Conservation (phyloP, 441 rosid genomes). For the Melastoma candidum region DNA sequence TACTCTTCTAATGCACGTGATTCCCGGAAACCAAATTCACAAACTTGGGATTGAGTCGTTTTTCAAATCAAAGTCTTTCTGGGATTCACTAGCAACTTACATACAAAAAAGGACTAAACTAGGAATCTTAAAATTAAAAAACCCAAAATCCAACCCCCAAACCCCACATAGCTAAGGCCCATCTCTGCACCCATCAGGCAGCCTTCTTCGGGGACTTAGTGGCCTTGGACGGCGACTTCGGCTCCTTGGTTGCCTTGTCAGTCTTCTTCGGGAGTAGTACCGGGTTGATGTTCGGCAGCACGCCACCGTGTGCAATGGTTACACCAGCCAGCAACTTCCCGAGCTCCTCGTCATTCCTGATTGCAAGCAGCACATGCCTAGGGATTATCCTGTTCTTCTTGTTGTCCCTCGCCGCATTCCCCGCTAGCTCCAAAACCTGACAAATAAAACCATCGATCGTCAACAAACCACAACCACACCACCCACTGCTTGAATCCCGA, state of each 20-base stretch:
- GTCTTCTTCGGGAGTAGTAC: conserved; percentile 13
- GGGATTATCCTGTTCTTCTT: conserved; percentile 14
- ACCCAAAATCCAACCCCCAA: too few relatives aligned
- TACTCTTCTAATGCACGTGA: too few relatives aligned
- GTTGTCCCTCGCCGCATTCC: conserved; percentile 14
- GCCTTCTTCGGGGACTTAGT: conserved; percentile 14
- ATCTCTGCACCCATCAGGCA: too few relatives aligned
- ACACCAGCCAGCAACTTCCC: conserved; percentile 9
- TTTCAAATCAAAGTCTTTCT: too few relatives aligned
- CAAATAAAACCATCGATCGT: not conserved
- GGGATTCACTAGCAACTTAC: too few relatives aligned
- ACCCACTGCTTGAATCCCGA: too few relatives aligned
- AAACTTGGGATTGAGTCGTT: too few relatives aligned
- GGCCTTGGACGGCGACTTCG: conserved; percentile 11
- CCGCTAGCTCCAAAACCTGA: conserved; percentile 13
- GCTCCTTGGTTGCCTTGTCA: conserved; percentile 8
- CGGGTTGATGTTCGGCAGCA: conserved; percentile 13
- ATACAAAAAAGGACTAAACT: too few relatives aligned
- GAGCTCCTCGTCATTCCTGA: conserved; percentile 14
- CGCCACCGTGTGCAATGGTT: conserved; percentile 12
- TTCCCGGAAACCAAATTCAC: too few relatives aligned
- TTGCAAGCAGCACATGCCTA: conserved; percentile 9
- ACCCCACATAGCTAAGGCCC: too few relatives aligned
- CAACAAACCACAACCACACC: conserved; percentile 9
- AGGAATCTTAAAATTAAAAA: too few relatives aligned